Conservation (phyloP, 257 asterid species). For the Fraxinus excelsior region DNA sequence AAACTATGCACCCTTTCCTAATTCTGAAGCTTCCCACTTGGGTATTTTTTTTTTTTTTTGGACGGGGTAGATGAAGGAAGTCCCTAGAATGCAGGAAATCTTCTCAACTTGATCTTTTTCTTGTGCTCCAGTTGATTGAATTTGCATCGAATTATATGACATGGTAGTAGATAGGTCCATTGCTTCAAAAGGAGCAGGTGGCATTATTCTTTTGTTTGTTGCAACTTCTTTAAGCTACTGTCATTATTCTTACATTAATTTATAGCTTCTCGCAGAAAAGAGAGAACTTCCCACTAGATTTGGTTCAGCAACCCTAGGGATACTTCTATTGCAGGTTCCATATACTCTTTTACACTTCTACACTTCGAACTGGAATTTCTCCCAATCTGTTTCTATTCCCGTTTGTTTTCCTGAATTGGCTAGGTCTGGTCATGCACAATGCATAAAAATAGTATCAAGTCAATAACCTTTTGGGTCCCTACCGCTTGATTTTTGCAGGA, state of each 20-base stretch:
- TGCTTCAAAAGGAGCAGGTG: neutral
- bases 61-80: neutral
- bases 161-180: neutral
- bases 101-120: neutral
- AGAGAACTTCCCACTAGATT: conserved; percentile 98
- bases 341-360: conserved; percentile 5
- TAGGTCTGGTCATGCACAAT: conserved; percentile 34
- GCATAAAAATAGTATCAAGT: conserved; percentile 27
- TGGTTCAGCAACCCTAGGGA: conserved; percentile 97
- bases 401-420: conserved; percentile 23
- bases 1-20: neutral
- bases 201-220: neutral
- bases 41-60: neutral
- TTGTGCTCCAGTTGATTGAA: neutral
- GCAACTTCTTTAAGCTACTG: neutral
- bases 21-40: neutral
- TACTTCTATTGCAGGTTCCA: conserved; percentile 88
- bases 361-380: conserved; percentile 19
- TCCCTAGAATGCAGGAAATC: neutral
- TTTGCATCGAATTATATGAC: neutral
- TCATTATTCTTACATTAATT: conserved; percentile 43
- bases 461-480: conserved; percentile 38
- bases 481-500: conserved; percentile 72
- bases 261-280: conserved; percentile 96
- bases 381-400: conserved; percentile 16